A percentile compares a stretch with the other conserved stretches of the same genome.
These are phyloP conservation scores for Cladosporium oxysporum DNA, from an alignment of 2,329 filamentous ascomycete species.

Conservation along the genomic window DNA sequence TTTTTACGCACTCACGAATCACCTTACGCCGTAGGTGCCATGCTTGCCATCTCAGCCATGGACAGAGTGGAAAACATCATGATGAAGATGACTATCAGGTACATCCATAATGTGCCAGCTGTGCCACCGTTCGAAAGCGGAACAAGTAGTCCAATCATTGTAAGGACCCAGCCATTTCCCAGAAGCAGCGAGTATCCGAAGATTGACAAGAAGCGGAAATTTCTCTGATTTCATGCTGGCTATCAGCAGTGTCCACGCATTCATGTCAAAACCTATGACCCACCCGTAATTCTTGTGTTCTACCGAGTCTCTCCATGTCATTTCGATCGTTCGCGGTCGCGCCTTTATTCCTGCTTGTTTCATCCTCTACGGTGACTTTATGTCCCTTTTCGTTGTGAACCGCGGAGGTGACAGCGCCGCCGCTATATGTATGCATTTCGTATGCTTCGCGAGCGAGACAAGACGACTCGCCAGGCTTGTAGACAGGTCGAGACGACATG, in stretches of 20 bases:
- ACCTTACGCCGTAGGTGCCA: conserved; percentile 32
- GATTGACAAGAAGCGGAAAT: conserved; percentile 31
- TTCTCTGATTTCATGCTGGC: conserved; percentile 14
- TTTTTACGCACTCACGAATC: no score
- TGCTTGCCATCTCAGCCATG: conserved; percentile 39
- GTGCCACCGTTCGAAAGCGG: conserved; percentile 32
- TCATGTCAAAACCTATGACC: neutral
- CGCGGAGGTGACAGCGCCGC: neutral
- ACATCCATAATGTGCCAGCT: conserved; percentile 37
- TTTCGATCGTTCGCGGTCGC: conserved; percentile 11
- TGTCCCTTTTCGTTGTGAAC: no score
- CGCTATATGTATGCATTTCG: neutral
- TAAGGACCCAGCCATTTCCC: conserved; percentile 5
- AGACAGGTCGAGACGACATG: no score
- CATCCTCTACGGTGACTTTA: neutral
- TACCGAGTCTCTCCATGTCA: conserved; percentile 23
- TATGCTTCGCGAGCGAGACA: no score
- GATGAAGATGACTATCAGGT: conserved; percentile 31
- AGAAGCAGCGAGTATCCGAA: conserved; percentile 29
- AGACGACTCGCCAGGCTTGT: no score
- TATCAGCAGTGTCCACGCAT: neutral
- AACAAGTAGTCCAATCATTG: conserved; percentile 28
- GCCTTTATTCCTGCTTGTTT: neutral
- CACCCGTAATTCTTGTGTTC: conserved; percentile 18
- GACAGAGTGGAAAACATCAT: conserved; percentile 31